phyloP scores from a whole-genome alignment of 148 eudicot genomes.

The Nepenthes mirabilis region DNA sequence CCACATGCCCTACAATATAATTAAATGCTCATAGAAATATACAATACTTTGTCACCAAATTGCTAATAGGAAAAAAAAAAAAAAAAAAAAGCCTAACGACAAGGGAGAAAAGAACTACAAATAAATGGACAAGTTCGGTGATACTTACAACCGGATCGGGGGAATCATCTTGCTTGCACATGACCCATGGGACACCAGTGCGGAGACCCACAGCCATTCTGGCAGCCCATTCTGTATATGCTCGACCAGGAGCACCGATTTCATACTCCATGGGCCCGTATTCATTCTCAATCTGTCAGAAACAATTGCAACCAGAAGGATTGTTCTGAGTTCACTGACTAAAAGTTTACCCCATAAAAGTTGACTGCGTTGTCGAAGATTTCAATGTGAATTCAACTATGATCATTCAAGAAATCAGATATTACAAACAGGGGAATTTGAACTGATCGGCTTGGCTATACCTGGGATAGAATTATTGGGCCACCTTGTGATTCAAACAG shows the following conservation, averaged over 20 bases:
- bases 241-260: slow-evolving; percentile 53
- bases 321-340: not conserved
- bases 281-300: slow-evolving; percentile 85
- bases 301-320: not conserved
- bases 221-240: slow-evolving; percentile 87
- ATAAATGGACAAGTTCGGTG: not conserved
- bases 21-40: too few relatives aligned
- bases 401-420: not conserved
- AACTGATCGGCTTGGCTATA: slow-evolving; percentile 9
- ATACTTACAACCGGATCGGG: slow-evolving; percentile 84
- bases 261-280: slow-evolving; percentile 72
- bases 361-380: not conserved
- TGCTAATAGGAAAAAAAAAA: too few relatives aligned
- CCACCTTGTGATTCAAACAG: slow-evolving; percentile 87
- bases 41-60: too few relatives aligned
- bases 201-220: slow-evolving; percentile 69
- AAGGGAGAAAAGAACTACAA: not conserved
- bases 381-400: not conserved
- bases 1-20: too few relatives aligned
- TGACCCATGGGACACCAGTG: slow-evolving; percentile 95
- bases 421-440: not conserved
- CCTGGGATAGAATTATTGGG: slow-evolving; percentile 91
- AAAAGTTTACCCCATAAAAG: not conserved
- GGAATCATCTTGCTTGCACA: slow-evolving; percentile 98
- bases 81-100: slow-evolving; percentile 1